Conservation (phyloP, 805 yeast genomes). For the Candida ortonii region DNA sequence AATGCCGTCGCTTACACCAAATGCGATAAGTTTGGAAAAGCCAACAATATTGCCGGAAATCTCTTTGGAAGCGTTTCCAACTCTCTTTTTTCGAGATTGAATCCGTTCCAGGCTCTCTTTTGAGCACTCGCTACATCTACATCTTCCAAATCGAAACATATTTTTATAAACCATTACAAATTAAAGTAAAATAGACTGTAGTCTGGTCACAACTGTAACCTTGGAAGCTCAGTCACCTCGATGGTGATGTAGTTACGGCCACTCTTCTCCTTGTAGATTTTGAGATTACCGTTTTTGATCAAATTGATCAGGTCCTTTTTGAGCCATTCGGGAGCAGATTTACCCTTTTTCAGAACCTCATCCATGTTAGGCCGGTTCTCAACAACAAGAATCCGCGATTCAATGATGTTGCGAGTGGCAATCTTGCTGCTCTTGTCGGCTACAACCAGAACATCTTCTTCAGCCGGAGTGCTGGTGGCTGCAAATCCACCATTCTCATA, state of each 20-base stretch:
- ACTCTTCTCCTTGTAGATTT: conserved; percentile 15
- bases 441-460: conserved; percentile 10
- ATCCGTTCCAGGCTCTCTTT: conserved; percentile 35
- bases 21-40: conserved; percentile 90
- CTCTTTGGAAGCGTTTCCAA: conserved; percentile 54
- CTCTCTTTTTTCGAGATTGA: conserved; percentile 42
- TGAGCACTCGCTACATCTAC: too few species aligned
- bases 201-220: conserved; percentile 3
- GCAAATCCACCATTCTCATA: conserved; percentile 13
- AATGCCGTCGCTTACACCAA: conserved; percentile 88
- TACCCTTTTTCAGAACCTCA: conserved; percentile 16
- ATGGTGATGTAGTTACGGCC: conserved; percentile 22
- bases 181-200: background rate
- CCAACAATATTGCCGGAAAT: conserved; percentile 61
- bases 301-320: conserved; percentile 19
- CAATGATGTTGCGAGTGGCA: conserved; percentile 10
- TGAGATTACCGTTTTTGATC: conserved; percentile 19
- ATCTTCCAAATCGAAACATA: conserved; percentile 13
- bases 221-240: conserved; percentile 19
- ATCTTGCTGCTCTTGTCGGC: conserved; percentile 8
- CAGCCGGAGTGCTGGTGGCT: conserved; percentile 17
- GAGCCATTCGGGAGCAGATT: conserved; percentile 16
- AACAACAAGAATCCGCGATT: conserved; percentile 20
- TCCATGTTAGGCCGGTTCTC: conserved; percentile 23
- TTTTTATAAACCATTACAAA: conserved; percentile 2